Conservation (phyloP, 768 basidiomycete genomes). For the Leccinum disarticulatum region DNA sequence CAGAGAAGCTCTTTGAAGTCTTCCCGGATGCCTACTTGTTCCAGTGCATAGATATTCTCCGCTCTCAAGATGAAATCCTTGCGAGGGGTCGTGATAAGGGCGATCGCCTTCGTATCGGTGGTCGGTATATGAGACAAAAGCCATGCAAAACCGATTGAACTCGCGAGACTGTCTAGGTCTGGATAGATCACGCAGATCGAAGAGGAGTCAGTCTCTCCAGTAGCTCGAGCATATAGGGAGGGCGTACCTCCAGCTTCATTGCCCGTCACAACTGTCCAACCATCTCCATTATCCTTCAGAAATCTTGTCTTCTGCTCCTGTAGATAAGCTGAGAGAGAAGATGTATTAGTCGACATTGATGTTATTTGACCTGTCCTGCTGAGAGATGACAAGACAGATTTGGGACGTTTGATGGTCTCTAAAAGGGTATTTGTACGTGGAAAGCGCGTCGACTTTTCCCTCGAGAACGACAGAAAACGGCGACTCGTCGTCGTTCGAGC, state of each 20-base stretch:
- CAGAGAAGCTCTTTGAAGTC: slow-evolving; percentile 60
- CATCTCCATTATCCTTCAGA: slow-evolving; percentile 51
- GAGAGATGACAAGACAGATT: slow-evolving; percentile 1
- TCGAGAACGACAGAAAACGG: not conserved
- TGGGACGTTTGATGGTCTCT: not conserved
- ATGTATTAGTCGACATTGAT: slow-evolving; percentile 19
- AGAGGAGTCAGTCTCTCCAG: not conserved
- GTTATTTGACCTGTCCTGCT: slow-evolving; percentile 4
- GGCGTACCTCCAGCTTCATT: slow-evolving; percentile 91
- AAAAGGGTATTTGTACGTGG: slow-evolving; percentile 1
- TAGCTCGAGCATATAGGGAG: not conserved
- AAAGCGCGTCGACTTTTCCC: not conserved
- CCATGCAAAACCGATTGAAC: slow-evolving; percentile 83
- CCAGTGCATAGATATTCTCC: slow-evolving; percentile 82
- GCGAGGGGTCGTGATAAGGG: slow-evolving; percentile 69
- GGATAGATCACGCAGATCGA: not conserved
- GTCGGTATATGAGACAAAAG: slow-evolving; percentile 44
- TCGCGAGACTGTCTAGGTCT: slow-evolving; percentile 92
- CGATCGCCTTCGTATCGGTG: slow-evolving; percentile 52
- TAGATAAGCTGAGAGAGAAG: slow-evolving; percentile 41
- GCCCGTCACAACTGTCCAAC: slow-evolving; percentile 90
- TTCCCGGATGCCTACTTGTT: slow-evolving; percentile 52
- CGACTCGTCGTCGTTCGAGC: not conserved
- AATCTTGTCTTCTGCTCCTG: slow-evolving; percentile 56
- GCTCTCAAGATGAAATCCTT: slow-evolving; percentile 76